A percentile compares a stretch with the other conserved stretches of the same genome.
Evolutionary conservation across 352 stramenopile genomes (phyloP).

Genomic region (Phytopythium litorale): DNA sequence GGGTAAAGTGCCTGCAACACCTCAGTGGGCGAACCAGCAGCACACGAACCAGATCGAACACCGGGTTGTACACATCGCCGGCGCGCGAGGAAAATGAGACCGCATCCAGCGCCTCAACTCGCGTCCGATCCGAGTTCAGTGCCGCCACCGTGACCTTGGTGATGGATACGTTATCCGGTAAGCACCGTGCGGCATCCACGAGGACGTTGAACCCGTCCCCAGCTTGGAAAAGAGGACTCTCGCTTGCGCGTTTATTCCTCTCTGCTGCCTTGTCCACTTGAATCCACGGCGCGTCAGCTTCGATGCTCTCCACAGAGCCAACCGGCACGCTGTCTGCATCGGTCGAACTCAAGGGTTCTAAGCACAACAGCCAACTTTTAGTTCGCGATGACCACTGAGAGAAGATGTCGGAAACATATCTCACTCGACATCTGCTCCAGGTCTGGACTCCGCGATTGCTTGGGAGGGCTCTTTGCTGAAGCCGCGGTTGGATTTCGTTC

Average conservation of each 20-base stretch:
- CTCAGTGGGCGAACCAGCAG: background rate
- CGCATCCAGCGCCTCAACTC: conserved; percentile 25
- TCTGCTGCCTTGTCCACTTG: conserved; percentile 34
- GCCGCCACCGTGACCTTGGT: conserved; percentile 71
- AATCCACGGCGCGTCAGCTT: conserved; percentile 25
- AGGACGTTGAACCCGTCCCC: conserved; percentile 82
- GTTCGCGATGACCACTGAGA: background rate
- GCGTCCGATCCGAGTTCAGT: conserved; percentile 45
- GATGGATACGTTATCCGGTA: conserved; percentile 68
- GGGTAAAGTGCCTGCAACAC: background rate
- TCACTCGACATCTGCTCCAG: background rate
- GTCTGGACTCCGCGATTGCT: background rate
- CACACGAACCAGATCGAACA: conserved; percentile 47
- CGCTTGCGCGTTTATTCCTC: conserved; percentile 15
- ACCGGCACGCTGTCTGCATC: background rate
- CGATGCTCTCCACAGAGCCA: background rate
- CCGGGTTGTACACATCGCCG: conserved; percentile 33
- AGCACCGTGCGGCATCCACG: conserved; percentile 64
- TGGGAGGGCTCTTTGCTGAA: background rate
- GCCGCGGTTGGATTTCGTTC: background rate
- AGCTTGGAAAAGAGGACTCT: conserved; percentile 36
- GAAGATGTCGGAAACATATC: background rate
- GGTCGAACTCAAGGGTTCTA: background rate
- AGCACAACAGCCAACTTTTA: background rate
- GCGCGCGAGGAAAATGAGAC: conserved; percentile 17